A percentile compares a stretch with the other conserved stretches of the same genome.
phyloP scores from a whole-genome alignment of 2,329 filamentous ascomycete species.

The Ceratocystis variospora region DNA sequence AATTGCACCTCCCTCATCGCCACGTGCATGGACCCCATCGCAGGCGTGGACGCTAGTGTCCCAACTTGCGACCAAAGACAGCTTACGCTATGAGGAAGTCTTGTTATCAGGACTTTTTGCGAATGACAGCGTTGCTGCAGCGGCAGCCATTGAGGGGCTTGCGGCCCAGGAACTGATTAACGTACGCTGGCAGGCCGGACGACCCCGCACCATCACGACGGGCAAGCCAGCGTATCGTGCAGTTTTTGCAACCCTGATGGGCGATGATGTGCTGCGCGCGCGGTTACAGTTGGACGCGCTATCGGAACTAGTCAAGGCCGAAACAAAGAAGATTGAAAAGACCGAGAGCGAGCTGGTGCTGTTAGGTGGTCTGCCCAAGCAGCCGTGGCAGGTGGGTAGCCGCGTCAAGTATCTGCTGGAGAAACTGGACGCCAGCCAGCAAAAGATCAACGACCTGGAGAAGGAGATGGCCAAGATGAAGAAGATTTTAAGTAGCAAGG shows the following conservation, averaged over 20 bases:
- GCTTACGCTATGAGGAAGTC: slow-evolving; percentile 72
- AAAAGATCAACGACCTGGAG: slow-evolving; percentile 61
- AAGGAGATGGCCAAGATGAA: slow-evolving; percentile 57
- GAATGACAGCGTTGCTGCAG: slow-evolving; percentile 30
- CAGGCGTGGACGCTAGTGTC: slow-evolving; percentile 88
- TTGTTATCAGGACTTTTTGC: slow-evolving; percentile 65
- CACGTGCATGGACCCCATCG: slow-evolving; percentile 55
- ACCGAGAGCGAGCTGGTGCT: slow-evolving; percentile 62
- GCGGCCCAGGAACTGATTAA: slow-evolving; percentile 77
- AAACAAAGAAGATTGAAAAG: slow-evolving; percentile 62
- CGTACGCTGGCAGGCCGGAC: slow-evolving; percentile 57
- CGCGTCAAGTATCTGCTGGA: slow-evolving; percentile 57
- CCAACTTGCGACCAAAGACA: slow-evolving; percentile 52
- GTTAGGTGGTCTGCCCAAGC: slow-evolving; percentile 55
- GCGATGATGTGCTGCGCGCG: slow-evolving; percentile 59
- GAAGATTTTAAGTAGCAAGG: slow-evolving; percentile 31
- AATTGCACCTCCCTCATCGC: neutral
- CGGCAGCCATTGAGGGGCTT: slow-evolving; percentile 57
- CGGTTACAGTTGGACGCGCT: slow-evolving; percentile 60
- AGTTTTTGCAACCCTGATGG: slow-evolving; percentile 59
- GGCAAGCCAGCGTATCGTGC: slow-evolving; percentile 78
- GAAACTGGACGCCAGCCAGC: slow-evolving; percentile 62
- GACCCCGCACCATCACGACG: slow-evolving; percentile 62
- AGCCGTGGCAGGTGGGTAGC: slow-evolving; percentile 52
- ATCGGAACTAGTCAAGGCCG: slow-evolving; percentile 53